phyloP scores from a whole-genome alignment of 345 rosid species.

The Kandelia obovata region DNA sequence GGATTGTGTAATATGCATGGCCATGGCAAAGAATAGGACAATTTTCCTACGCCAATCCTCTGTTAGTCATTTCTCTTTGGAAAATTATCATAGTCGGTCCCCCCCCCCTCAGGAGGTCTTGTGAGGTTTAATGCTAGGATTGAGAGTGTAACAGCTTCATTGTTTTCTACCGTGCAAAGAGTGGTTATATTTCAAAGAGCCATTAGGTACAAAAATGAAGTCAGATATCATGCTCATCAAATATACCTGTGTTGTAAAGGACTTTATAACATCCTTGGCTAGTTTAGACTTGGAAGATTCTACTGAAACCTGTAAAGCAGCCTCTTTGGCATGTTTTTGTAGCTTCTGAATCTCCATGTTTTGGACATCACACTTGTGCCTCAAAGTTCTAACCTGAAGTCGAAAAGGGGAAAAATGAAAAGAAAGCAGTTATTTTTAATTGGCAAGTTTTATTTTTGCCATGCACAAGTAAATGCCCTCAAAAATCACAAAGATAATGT shows the following conservation, averaged over 20 bases:
- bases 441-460: not conserved
- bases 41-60: too few relatives aligned
- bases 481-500: not conserved
- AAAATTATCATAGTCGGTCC: not conserved
- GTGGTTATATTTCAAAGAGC: not conserved
- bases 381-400: slow-evolving; percentile 56
- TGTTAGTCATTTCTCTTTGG: too few relatives aligned
- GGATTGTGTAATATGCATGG: too few relatives aligned
- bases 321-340: slow-evolving; percentile 41
- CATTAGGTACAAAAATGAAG: not conserved
- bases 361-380: slow-evolving; percentile 63
- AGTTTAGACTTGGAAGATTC: slow-evolving; percentile 53
- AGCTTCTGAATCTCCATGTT: slow-evolving; percentile 56
- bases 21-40: too few relatives aligned
- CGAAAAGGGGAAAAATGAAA: slow-evolving; percentile 8
- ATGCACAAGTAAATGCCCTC: too few relatives aligned
- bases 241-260: slow-evolving; percentile 59
- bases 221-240: not conserved
- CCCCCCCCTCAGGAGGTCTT: not conserved
- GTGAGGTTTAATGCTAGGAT: not conserved
- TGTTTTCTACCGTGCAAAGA: not conserved
- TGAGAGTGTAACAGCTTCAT: too few relatives aligned
- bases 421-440: not conserved
- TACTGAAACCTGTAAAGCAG: slow-evolving; percentile 41
- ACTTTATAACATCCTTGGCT: slow-evolving; percentile 56